Percentiles rank a stretch among this genome's conserved stretches.
These are phyloP conservation scores for Aurantiochytrium sp. DNA, from an alignment of 108 stramenopile genomes.

Conservation along the genomic window DNA sequence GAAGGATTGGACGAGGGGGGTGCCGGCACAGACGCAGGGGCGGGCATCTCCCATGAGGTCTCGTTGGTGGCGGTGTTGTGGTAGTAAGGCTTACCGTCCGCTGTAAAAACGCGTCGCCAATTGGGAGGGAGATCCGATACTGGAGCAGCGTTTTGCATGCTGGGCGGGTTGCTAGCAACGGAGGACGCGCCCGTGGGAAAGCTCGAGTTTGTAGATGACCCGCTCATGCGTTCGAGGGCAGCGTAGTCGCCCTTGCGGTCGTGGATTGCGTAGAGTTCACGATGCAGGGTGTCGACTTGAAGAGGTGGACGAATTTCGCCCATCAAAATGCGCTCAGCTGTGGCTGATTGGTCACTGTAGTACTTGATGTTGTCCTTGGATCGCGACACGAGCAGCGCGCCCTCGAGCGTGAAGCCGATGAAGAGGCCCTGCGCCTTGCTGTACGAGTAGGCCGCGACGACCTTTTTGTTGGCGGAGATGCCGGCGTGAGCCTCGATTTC, in stretches of 20 bases:
- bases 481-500: neutral
- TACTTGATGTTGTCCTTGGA: neutral
- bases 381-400: neutral
- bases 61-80: neutral
- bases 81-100: neutral
- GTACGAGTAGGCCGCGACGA: slow-evolving; percentile 9
- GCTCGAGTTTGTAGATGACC: no score
- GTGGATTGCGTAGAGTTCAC: neutral
- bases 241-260: neutral
- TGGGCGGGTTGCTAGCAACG: neutral
- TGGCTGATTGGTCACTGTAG: neutral
- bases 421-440: neutral
- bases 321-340: neutral
- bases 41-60: neutral
- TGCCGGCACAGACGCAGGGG: neutral
- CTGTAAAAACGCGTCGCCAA: neutral
- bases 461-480: neutral
- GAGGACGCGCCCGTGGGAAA: neutral
- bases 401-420: slow-evolving; percentile 7
- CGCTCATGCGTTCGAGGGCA: neutral
- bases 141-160: neutral
- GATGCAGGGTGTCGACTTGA: neutral
- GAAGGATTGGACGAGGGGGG: neutral
- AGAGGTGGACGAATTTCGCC: neutral
- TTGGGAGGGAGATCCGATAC: neutral